Base-by-base conservation (phyloP, 2,329 filamentous ascomycete genomes). In the Pseudonectria buxi region DNA sequence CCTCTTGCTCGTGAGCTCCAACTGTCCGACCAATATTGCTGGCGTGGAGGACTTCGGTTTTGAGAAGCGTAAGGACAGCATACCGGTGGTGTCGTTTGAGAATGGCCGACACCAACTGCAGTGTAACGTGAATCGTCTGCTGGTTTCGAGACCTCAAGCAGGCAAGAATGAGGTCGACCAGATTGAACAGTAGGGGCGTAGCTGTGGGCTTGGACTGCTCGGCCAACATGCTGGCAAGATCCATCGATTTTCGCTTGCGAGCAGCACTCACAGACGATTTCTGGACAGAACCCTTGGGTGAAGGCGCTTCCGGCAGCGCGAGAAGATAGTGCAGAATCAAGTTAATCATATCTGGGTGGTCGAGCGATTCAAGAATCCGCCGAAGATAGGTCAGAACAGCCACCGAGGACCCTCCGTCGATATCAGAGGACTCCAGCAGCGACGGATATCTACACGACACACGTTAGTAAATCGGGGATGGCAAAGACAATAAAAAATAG, bases 381-480 rank as follows among this genome's bases (percentile, higher is more conserved):
- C 85, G 83, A 25, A 98, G 71, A 58, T 98, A 96, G 2, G 89
- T 95, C 44, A 96, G 71, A 10, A 98, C 92, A 4, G 92, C 92
- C 14, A 96, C 88, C 1, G 92, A 95, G 6, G 92, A 98, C 35
- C 92, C 92, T 46, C 90, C 92, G 61, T 96, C 90, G 26, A 94
- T 85, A 64, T 98, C 92, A 2, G 92, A 96, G 9, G 92, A 98
- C 61, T 98, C 90, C 11, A 98, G 72, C 24, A 98, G 70, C 2
- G 94, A 98, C 2, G 92, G 92, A 57, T 98, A 95, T 65, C 86
- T 92, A 48, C 43, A 31, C 18, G 6, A 5, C n/a, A n/a, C n/a
- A n/a, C n/a, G n/a, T n/a, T n/a, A n/a, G n/a, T n/a, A n/a, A n/a
- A n/a, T n/a, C n/a, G n/a, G n/a, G n/a, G n/a, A n/a, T n/a, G n/a